A percentile compares a stretch with the other conserved stretches of the same genome.
Conservation (phyloP, 331 rosid genomes). For the Malus hybrid region DNA sequence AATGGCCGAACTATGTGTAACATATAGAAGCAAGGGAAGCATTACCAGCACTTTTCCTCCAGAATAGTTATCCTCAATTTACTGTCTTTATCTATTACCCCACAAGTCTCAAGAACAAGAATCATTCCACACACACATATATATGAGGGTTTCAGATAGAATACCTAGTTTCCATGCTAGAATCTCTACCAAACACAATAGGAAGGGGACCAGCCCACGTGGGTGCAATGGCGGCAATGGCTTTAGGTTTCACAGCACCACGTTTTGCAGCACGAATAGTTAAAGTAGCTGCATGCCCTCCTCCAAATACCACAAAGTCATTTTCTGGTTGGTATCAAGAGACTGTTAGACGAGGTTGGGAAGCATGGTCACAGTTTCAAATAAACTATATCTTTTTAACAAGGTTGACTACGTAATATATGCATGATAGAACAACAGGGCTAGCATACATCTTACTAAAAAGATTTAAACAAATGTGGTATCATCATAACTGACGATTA, state of each 20-base stretch:
- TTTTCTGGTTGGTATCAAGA: conserved; percentile 39
- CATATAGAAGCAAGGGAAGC: too few relatives aligned
- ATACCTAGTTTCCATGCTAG: conserved; percentile 90
- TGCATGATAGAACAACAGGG: background rate
- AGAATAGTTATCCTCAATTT: background rate
- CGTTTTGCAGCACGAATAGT: conserved; percentile 68
- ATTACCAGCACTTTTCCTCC: background rate
- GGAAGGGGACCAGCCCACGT: conserved; percentile 99
- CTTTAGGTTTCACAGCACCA: conserved; percentile 76
- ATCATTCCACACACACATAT: background rate
- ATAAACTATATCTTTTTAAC: background rate
- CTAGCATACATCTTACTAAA: background rate
- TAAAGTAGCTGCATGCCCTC: conserved; percentile 86
- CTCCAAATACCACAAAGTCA: conserved; percentile 74
- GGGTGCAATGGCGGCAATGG: conserved; percentile 85
- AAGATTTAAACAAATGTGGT: background rate
- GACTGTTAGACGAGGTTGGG: conserved; percentile 7
- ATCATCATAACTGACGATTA: background rate
- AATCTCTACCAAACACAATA: conserved; percentile 92
- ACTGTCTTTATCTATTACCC: background rate
- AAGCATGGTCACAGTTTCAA: background rate
- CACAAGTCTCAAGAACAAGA: background rate
- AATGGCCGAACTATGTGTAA: background rate
- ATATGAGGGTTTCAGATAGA: conserved; percentile 1
- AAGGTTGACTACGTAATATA: background rate